phyloP scores from a whole-genome alignment of 1,139 yeast genomes.

The Saccharomyces pastorianus region DNA sequence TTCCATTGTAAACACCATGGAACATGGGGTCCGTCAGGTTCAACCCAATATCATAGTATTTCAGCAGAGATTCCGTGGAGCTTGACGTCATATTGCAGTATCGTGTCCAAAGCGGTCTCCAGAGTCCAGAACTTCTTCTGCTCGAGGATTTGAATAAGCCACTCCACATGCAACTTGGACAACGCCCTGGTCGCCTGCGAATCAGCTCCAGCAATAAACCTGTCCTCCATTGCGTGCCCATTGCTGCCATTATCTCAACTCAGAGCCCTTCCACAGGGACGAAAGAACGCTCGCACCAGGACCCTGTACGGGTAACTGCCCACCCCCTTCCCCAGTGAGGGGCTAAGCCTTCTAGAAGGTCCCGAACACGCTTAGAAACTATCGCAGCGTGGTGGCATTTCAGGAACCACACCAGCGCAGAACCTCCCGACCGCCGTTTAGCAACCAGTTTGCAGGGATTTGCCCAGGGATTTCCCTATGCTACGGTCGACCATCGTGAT shows the following conservation, averaged over 20 bases:
- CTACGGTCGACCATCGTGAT: no score
- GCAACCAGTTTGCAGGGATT: neutral
- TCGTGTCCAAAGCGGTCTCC: conserved; percentile 1
- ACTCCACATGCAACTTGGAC: neutral
- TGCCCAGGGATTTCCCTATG: neutral
- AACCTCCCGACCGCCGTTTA: neutral
- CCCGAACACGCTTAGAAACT: neutral
- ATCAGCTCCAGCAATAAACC: neutral
- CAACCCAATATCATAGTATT: conserved; percentile 49
- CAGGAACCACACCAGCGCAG: neutral
- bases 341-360: neutral
- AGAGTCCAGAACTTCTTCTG: neutral
- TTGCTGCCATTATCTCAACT: neutral
- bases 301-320: neutral
- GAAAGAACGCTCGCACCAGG: no score
- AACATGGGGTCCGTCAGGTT: conserved; percentile 88
- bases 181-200: no score
- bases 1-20: conserved; percentile 68
- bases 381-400: neutral
- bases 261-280: neutral
- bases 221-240: neutral
- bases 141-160: neutral
- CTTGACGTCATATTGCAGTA: conserved; percentile 1
- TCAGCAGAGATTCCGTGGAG: neutral
- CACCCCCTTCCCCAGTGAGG: no score